Evolutionary conservation across 2,329 filamentous ascomycete genomes (phyloP), one percentile per base, ranked within the genome.

Genomic region (Hymenoscyphus scutula): DNA sequence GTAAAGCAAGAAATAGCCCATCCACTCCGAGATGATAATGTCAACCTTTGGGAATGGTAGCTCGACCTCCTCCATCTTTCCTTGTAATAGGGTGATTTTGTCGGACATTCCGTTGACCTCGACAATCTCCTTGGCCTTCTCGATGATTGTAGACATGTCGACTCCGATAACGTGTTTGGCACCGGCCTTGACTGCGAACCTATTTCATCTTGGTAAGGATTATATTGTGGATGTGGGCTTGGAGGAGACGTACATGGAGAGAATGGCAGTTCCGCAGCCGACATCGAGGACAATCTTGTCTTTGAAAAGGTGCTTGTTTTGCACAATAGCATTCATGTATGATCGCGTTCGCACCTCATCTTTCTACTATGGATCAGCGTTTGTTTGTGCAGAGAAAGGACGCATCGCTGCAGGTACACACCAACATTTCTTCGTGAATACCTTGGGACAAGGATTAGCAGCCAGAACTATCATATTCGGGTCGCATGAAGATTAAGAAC

Each of bases 1-100:
- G 80, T 99, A 99, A 65, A 99, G 87, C 59, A 99, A 82, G 82
- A 98, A 98, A 82, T 99, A 99, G 37, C 95, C 95, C 95, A 99
- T 99, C 95, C 95, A 99, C 82, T 99, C 95, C 1, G 94, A 98
- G 77, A 99, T 96, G 80, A 99, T 99, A 76, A 99, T 99, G 75
- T 99, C 95, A 69, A 99, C 95, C 80, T 98, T 91, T 74, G 92
- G 89, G 79, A 90, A 97, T 23, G 95, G 95, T 66, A 99, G 83
- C 74, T 90, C 83, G 54, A 99, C 92, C 81, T 99, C 95, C 82
- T 99, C 95, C 95, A 99, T 99, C 86, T 99, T 99, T 77, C 95
- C 95, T 82, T 98, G 95, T 68, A 99, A 86, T 64, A 99, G 86
- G 59, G 95, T 98, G 77, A 99, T 97, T 85, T 97, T 96, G 81